Evolutionary conservation across 1,139 yeast species (phyloP), one percentile per base, ranked within the genome.

Genomic region (Blastobotrys petasosporus): DNA sequence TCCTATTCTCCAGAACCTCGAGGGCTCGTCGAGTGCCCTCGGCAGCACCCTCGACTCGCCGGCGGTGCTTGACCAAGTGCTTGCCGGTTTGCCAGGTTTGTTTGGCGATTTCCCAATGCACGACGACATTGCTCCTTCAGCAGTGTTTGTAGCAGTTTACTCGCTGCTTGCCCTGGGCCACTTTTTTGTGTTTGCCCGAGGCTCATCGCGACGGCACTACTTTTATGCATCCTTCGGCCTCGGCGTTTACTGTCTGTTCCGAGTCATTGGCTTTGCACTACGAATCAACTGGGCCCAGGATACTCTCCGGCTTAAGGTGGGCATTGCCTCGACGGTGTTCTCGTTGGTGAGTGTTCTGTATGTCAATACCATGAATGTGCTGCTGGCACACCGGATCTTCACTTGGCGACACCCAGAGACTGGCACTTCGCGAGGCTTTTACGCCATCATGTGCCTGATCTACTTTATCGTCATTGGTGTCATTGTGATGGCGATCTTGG

Each of bases 381-480:
- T 82, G 38, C 67, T 85, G 51, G 88, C 88, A 4, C 92, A 84
- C 62, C 74, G 94, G 55, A 71, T 84, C 39, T 84, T 83, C 66
- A 82, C 90, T 7, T 82, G 92, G 87, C 71, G 85, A 59, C 94
- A 85, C 60, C 94, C 94, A 2, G 83, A 79, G 41, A 77, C 84
- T 29, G 94, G 92, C 46, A 72, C 80, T 17, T 63, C 77, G 39
- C 67, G 62, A 46, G 57, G 73, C 40, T 80, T 82, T 59, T 79
- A 83, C 79, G 52, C 55, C 12, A 49, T 69, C 37, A 80, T 84
- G 84, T 59, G 74, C 39, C 45, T 62, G 1, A 57, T 77, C 32
- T 84, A 85, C 60, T 60, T 64, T 2, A 51, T 80, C 42, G 90
- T 84, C 28, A 48, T 73, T 40, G 80, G 79, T 10, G 70, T 84